Evolutionary conservation across 1,139 yeast species (phyloP).

Genomic region (Hyphopichia wangnamkhiaoensis): DNA sequence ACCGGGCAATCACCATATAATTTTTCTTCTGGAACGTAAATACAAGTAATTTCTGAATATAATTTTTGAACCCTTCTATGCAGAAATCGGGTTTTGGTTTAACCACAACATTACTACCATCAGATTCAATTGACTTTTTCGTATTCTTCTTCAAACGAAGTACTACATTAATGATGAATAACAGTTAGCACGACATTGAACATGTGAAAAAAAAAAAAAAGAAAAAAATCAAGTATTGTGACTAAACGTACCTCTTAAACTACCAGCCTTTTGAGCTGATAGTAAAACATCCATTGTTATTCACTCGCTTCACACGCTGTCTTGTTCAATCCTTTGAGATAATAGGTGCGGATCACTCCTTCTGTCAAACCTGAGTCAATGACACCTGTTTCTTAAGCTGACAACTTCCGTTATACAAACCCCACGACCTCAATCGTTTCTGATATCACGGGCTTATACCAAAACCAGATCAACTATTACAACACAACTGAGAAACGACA

Average conservation of each 20-base stretch:
- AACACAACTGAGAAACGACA: too few species aligned
- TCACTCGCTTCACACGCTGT: too few species aligned
- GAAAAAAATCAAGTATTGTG: not conserved
- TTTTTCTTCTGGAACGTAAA: constrained; percentile 20
- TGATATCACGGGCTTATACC: too few species aligned
- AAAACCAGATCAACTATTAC: too few species aligned
- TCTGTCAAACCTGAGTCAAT: too few species aligned
- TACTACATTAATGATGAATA: constrained; percentile 8
- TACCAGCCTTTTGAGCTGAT: constrained; percentile 20
- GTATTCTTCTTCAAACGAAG: constrained; percentile 12
- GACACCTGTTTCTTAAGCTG: too few species aligned
- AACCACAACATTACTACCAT: constrained; percentile 11
- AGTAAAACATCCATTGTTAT: constrained; percentile 19
- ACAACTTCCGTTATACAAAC: too few species aligned
- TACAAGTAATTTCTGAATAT: constrained; percentile 20
- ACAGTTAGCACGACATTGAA: not conserved
- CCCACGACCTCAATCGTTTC: too few species aligned
- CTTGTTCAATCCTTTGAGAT: too few species aligned
- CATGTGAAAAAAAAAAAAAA: not conserved
- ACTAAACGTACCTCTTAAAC: constrained; percentile 29
- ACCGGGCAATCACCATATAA: constrained; percentile 29
- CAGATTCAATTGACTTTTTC: not conserved
- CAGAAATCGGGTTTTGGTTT: constrained; percentile 21
- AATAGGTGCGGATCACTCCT: too few species aligned
- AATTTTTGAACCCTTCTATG: constrained; percentile 16